A percentile compares a stretch with the other conserved stretches of the same genome.
These are phyloP conservation scores for Erysiphe pulchra DNA, from an alignment of 2,329 filamentous ascomycete species.

Conservation along the genomic window DNA sequence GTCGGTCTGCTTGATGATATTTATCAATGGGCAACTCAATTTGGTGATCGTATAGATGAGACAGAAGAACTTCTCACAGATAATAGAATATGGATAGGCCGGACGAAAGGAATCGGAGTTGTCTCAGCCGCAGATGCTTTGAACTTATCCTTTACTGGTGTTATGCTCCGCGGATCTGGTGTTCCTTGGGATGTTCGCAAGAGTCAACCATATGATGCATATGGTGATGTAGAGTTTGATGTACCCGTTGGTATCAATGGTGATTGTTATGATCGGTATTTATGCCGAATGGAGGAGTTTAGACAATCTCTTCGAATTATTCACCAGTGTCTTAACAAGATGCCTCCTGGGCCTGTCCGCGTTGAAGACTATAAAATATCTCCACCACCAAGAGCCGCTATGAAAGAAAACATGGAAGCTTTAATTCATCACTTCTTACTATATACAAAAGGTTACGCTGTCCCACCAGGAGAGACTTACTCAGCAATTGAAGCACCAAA, in stretches of 20 bases:
- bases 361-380: constrained; percentile 98
- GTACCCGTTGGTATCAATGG: constrained; percentile 90
- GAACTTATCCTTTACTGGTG: constrained; percentile 87
- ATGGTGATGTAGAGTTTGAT: constrained; percentile 94
- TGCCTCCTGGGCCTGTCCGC: constrained; percentile 80
- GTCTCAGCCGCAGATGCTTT: constrained; percentile 82
- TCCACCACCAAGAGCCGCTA: constrained; percentile 81
- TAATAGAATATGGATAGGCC: constrained; percentile 96
- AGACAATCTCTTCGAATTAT: constrained; percentile 94
- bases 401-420: constrained; percentile 99
- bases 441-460: constrained; percentile 94
- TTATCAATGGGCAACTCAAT: constrained; percentile 98
- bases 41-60: constrained; percentile 93
- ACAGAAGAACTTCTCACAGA: constrained; percentile 97
- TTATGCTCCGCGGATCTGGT: constrained; percentile 93
- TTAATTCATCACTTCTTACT: constrained; percentile 97
- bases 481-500: constrained; percentile 97
- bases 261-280: constrained; percentile 97
- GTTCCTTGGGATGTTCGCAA: constrained; percentile 94
- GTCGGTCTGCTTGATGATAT: constrained; percentile 91
- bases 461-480: constrained; percentile 95
- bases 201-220: constrained; percentile 90
- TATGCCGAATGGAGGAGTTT: constrained; percentile 99
- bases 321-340: constrained; percentile 96
- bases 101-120: constrained; percentile 76